Evolutionary conservation across 495 filamentous ascomycete genomes (phyloP), one percentile per base, ranked within the genome.

Genomic region (Aspergillus affinis): DNA sequence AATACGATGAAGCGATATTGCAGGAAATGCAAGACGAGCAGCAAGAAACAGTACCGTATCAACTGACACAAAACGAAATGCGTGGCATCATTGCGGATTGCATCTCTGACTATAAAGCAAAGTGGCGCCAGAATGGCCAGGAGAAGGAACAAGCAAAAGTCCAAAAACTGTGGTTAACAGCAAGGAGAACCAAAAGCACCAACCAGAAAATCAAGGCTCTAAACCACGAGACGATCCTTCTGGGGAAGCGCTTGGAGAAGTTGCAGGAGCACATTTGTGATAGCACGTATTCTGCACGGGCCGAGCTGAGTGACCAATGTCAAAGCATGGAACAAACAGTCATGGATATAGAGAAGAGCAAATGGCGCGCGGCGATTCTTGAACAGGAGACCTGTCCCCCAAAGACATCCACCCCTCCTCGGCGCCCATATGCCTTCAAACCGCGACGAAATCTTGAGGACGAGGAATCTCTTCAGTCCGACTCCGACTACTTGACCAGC

Each of bases 1-100:
- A 81, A 48, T 84, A 77, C 51, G 82, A 86, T 50, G 61, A 76
- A 12, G 76, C 82, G 0, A 88, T 84, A 0, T 89, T 79, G 83
- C 69, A 68, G 13, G 90, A 92, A 62, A 87, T 88, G 10, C 72
- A 85, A 48, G 71, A 81, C 18, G 88, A 92, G 61, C 66, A 65
- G 23, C 32, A 63, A 51, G 66, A 71, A 52, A 20, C 59, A 18
- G 12, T 45, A 27, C 61, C 61, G 8, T 59, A 60, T 4, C 65
- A 59, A 4, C 74, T 89, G 5, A 75, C 70, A 17, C 44, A 48
- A n/a, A 76, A 79, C 6, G 76, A 86, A 53, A 69, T 87, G 19
- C 62, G 79, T 2, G 62, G 72, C 10, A 65, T 80, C 4, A 77
- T 96, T 17, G 69, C 84, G 12, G 68, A 80, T 36, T 82, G 72